phyloP scores from a whole-genome alignment of 2,329 filamentous ascomycete species.

The Penicillium decumbens region DNA sequence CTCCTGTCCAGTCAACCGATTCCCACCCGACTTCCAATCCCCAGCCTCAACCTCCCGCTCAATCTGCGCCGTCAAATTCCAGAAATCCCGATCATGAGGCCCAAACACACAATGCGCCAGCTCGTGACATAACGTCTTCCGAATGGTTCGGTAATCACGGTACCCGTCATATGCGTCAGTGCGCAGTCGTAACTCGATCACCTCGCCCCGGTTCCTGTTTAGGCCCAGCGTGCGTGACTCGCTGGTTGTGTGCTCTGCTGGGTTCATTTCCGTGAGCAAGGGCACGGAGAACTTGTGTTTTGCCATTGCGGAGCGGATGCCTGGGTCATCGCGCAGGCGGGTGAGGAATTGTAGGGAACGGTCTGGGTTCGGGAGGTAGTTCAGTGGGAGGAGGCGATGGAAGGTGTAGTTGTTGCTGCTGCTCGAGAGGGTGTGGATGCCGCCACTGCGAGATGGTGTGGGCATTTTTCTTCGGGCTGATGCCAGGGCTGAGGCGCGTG shows the following conservation, averaged over 20 bases:
- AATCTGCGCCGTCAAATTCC: conserved; percentile 81
- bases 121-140: conserved; percentile 91
- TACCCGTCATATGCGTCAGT: conserved; percentile 95
- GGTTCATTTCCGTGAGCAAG: conserved; percentile 93
- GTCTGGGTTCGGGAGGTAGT: conserved; percentile 70
- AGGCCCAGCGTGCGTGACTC: conserved; percentile 78
- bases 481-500: conserved; percentile 27
- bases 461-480: conserved; percentile 15
- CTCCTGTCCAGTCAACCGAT: conserved; percentile 55
- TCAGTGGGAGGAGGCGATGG: conserved; percentile 66
- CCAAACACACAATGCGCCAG: conserved; percentile 85
- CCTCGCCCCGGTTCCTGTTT: conserved; percentile 82
- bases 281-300: conserved; percentile 80
- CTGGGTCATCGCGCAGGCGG: conserved; percentile 73
- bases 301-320: conserved; percentile 77
- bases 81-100: conserved; percentile 81
- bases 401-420: conserved; percentile 79
- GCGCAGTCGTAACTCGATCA: conserved; percentile 83
- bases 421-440: conserved; percentile 29
- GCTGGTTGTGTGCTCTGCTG: conserved; percentile 72
- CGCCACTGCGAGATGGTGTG: conserved; percentile 11
- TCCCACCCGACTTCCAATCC: conserved; percentile 72
- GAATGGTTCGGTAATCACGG: conserved; percentile 83
- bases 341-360: conserved; percentile 68
- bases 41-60: conserved; percentile 76